Base-by-base conservation (phyloP, 257 asterid genomes). In the Handroanthus guayacan region DNA sequence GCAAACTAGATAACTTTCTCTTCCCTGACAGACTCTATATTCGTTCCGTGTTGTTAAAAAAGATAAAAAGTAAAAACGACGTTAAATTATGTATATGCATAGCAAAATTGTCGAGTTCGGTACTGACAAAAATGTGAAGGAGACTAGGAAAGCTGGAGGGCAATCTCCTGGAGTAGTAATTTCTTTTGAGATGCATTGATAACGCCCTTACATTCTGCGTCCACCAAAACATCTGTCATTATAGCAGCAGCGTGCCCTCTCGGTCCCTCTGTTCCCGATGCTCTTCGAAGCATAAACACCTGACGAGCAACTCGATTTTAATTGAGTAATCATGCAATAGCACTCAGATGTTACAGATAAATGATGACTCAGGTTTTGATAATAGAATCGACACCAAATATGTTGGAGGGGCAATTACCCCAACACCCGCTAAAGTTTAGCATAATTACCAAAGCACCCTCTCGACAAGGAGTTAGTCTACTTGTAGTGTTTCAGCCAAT, bases 231-330 rank as follows among this genome's bases (percentile, higher is more conserved):
- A 47, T 92, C 96, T 0, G 93, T 83, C 97, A 92, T 92, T 75
- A 92, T 88, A 45, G 97, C 93, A 36, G 91, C 97, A 0, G 97
- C 96, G 55, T 92, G 97, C 16, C 97, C 97, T 83, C 89, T 87
- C 38, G 86, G 91, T 48, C 84, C 97, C 13, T 87, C 86, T 51
- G 79, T 78, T 9, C 91, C 92, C 0, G 96, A 87, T 41, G 93
- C 90, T 83, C 86, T 87, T 78, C 90, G 85, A 74, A 92, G 85
- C 96, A 92, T 90, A 81, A 92, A 92, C 79, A 83, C 88, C 97
- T 92, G 71, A 65, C 5, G 3, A 75, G 36, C 45, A 74, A 44
- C 31, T 1, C 0, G 31, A 25, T 25, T 25, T 25, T 25, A 25
- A 25, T 25, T 1, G 31, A 25, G 31, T 25, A 25, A 25, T 25